A percentile compares a stretch with the other conserved stretches of the same genome.
These are phyloP conservation scores for Epicoccum nigrum DNA, from an alignment of 2,329 filamentous ascomycete species.

Conservation along the genomic window DNA sequence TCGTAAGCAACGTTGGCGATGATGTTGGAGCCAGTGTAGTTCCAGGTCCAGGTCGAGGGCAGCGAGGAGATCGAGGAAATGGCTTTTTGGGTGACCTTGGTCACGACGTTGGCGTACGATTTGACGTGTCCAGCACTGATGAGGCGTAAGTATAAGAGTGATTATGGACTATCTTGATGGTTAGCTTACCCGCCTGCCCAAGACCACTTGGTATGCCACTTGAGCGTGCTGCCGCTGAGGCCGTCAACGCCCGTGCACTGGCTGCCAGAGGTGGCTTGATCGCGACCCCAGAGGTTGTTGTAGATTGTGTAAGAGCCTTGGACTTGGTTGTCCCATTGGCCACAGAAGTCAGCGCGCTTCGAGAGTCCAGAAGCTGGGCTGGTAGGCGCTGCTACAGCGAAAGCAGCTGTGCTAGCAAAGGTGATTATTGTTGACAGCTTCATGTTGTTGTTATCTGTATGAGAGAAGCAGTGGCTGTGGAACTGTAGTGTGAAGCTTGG, in stretches of 20 bases:
- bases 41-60: slow-evolving; percentile 55
- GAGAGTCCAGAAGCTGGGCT: slow-evolving; percentile 34
- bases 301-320: slow-evolving; percentile 43
- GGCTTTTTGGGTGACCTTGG: slow-evolving; percentile 41
- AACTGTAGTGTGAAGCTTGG: background rate
- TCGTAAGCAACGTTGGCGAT: slow-evolving; percentile 68
- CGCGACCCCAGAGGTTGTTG: slow-evolving; percentile 54
- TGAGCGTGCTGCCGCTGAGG: slow-evolving; percentile 45
- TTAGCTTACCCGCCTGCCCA: slow-evolving; percentile 49
- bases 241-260: slow-evolving; percentile 55
- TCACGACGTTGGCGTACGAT: slow-evolving; percentile 53
- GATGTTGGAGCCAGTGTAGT: slow-evolving; percentile 56
- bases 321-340: slow-evolving; percentile 38
- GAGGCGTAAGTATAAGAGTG: slow-evolving; percentile 5
- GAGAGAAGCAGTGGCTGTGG: background rate
- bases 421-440: slow-evolving; percentile 36
- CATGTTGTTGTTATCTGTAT: slow-evolving; percentile 32
- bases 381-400: slow-evolving; percentile 38
- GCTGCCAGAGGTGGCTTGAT: slow-evolving; percentile 50
- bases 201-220: slow-evolving; percentile 55
- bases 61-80: slow-evolving; percentile 51
- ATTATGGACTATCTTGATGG: background rate
- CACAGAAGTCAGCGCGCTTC: slow-evolving; percentile 43
- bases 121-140: slow-evolving; percentile 46
- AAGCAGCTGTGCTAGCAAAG: slow-evolving; percentile 34